Evolutionary conservation across 352 stramenopile species (phyloP), one percentile per base, ranked within the genome.

Genomic region (Pythium dissotocum): DNA sequence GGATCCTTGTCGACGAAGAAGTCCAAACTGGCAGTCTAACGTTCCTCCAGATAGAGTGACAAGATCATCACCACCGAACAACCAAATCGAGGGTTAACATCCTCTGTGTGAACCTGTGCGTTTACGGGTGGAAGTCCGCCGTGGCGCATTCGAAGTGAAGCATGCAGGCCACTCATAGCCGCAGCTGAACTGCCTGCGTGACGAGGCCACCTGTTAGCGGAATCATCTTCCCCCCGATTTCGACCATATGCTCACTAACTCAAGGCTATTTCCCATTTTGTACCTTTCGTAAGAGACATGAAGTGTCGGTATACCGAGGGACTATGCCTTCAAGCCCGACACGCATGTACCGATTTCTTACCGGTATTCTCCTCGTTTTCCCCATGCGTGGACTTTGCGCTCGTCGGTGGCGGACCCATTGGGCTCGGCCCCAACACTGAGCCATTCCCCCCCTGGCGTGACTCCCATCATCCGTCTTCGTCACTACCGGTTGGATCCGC

Each of bases 331-430:
- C 60, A 68, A 57, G 54, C 51, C 58, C 14, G 55, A 36, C 55
- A 35, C 14, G 40, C 36, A 1, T n/a, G 32, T 61, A 73, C 63
- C 67, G 57, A 61, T 65, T 58, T 35, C 38, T 7, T 38, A 73
- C 67, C 67, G 67, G 61, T 73, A 65, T 69, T 44, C 55, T 61
- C 67, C 67, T 73, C 67, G 51, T 69, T 73, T 72, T 64, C 42
- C 59, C 58, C 61, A 24, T 35, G 40, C 58, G n/a, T 58, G 53
- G 53, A 58, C 53, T 58, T 40, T 58, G 48, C 48, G 48, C 48
- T 33, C 24, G 48, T 30, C 48, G 48, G 48, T 1, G 42, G 42
- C 30, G 53, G 53, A 58, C 53, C 53, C 53, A 58, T 58, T 10
- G 30, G 5, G 10, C 10, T 5, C 38, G 38, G 38, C 38, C 38